Evolutionary conservation across 345 rosid species (phyloP), one percentile per base, ranked within the genome.

Genomic region (Bretschneidera sinensis): DNA sequence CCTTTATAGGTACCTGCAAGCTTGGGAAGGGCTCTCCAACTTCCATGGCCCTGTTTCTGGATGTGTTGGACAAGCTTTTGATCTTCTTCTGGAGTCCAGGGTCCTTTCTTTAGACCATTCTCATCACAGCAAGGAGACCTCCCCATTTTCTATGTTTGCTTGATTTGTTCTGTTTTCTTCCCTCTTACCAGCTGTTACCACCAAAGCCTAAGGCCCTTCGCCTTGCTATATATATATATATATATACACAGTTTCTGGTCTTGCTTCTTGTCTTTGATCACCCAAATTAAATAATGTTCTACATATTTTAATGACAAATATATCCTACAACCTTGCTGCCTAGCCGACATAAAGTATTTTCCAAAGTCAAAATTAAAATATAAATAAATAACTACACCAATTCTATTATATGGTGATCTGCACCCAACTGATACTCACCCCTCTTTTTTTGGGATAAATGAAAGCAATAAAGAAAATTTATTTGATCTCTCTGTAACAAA

Each of bases 71-170:
- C 74, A 48, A 89, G 89, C 55, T 75, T 86, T n/a, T 83, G 74
- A 72, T 89, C 97, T 73, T 89, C 97, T 34, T 89, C 97, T 48
- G 86, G 89, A 1, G 89, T 87, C 97, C 97, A 89, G 11, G 97
- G 95, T 52, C 97, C 97, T 70, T 89, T 89, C 77, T 89, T 89
- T 6, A 85, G 83, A 18, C 89, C 86, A 69, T 64, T 81, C 57
- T 87, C 91, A 55, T 87, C 91, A 71, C 68, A 77, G 20, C 62
- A 70, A 64, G 84, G 81, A 73, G 89, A 78, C 64, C 88, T 86
- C 63, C 87, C 89, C 94, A 86, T 81, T 28, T 67, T 53, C 17
- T 53, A 17, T 63, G 25, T 21, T 62, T 31, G 9, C 35, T 31
- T 4, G 4, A 31, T 31, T 4, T 31, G 35, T 4, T 31, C 9